phyloP scores from a whole-genome alignment of 805 yeast species.

The Candida sithepensis region DNA sequence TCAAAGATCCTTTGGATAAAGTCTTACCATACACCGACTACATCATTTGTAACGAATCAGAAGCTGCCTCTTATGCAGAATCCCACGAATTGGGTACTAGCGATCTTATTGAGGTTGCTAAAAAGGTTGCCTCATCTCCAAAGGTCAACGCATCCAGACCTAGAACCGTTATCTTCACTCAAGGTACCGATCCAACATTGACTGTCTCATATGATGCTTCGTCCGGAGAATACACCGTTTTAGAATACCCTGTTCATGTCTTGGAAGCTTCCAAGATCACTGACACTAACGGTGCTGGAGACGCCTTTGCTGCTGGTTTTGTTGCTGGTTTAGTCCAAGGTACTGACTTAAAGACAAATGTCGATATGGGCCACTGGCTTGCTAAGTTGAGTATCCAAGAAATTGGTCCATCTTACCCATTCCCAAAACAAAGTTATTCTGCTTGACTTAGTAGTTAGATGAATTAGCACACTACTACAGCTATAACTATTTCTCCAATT shows the following conservation, averaged over 20 bases:
- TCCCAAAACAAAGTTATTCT: slow-evolving; percentile 57
- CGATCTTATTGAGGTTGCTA: slow-evolving; percentile 76
- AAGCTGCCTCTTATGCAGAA: slow-evolving; percentile 92
- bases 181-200: slow-evolving; percentile 89
- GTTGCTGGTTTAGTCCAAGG: slow-evolving; percentile 82
- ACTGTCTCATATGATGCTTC: slow-evolving; percentile 56
- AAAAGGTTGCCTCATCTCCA: slow-evolving; percentile 73
- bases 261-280: slow-evolving; percentile 64
- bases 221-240: slow-evolving; percentile 43
- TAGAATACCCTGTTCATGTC: slow-evolving; percentile 65
- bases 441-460: slow-evolving; percentile 4
- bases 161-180: slow-evolving; percentile 92
- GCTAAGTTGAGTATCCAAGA: slow-evolving; percentile 90
- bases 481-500: not conserved
- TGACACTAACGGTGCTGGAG: slow-evolving; percentile 99
- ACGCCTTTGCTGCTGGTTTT: slow-evolving; percentile 96
- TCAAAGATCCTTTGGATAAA: slow-evolving; percentile 83
- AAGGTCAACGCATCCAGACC: slow-evolving; percentile 63
- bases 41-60: slow-evolving; percentile 94
- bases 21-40: slow-evolving; percentile 84
- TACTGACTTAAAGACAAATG: slow-evolving; percentile 51
- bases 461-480: not conserved
- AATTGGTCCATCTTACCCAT: slow-evolving; percentile 92
- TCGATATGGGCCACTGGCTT: slow-evolving; percentile 94
- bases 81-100: slow-evolving; percentile 62